Evolutionary conservation across 2,329 filamentous ascomycete species (phyloP).

Genomic region (Pleoardoris graminearum): DNA sequence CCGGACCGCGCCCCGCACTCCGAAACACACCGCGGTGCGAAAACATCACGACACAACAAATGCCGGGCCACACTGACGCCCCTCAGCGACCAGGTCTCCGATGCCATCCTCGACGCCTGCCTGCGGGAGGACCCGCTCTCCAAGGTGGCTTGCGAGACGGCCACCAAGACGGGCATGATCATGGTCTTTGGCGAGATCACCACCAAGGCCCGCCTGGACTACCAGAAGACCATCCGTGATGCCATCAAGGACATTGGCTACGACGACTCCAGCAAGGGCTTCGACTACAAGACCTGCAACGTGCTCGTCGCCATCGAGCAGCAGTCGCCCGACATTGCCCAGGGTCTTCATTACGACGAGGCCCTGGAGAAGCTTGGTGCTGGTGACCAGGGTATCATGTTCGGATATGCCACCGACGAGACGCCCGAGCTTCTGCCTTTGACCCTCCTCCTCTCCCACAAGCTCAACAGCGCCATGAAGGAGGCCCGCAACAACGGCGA

Average conservation of each 20-base stretch:
- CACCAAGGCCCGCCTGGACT: slow-evolving; percentile 93
- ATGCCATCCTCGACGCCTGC: slow-evolving; percentile 98
- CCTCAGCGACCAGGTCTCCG: slow-evolving; percentile 85
- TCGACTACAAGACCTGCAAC: slow-evolving; percentile 99
- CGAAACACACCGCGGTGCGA: neutral
- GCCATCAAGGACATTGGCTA: slow-evolving; percentile 99
- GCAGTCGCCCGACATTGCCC: slow-evolving; percentile 97
- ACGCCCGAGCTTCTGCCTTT: slow-evolving; percentile 96
- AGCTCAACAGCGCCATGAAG: slow-evolving; percentile 95
- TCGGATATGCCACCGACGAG: slow-evolving; percentile 99
- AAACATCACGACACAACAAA: too few relatives aligned
- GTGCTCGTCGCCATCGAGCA: slow-evolving; percentile 98
- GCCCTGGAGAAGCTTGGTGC: slow-evolving; percentile 96
- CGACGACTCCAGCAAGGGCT: slow-evolving; percentile 94
- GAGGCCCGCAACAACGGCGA: slow-evolving; percentile 83
- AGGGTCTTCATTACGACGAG: slow-evolving; percentile 98
- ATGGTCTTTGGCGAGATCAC: slow-evolving; percentile 88
- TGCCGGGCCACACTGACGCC: slow-evolving; percentile 1
- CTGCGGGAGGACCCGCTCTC: slow-evolving; percentile 91
- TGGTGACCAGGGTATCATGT: slow-evolving; percentile 99
- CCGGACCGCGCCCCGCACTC: slow-evolving; percentile 1
- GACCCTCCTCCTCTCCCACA: slow-evolving; percentile 91
- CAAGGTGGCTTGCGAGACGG: slow-evolving; percentile 98
- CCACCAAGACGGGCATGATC: slow-evolving; percentile 99
- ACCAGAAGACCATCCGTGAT: slow-evolving; percentile 94